phyloP scores from a whole-genome alignment of 1,284 basidiomycete species.

The Austroboletus niveus region DNA sequence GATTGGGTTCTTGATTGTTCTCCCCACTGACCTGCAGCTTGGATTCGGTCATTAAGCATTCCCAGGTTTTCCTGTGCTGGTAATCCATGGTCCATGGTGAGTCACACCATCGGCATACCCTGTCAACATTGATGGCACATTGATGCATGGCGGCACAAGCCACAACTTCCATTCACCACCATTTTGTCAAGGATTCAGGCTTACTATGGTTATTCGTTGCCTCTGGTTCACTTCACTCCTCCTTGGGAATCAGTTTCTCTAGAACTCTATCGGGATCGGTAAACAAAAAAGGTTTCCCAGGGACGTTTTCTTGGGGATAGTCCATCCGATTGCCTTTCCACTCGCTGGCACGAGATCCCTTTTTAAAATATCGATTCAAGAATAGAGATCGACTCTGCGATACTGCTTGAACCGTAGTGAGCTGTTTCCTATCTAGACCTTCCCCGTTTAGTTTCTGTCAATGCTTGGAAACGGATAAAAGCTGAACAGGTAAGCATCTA shows the following conservation, averaged over 20 bases:
- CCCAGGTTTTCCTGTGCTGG: conserved; percentile 5
- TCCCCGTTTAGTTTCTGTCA: conserved; percentile 10
- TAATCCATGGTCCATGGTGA: background rate
- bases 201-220: conserved; percentile 16
- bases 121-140: too few relatives aligned
- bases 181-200: background rate
- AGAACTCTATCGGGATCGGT: conserved; percentile 10
- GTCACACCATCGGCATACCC: too few relatives aligned
- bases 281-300: background rate
- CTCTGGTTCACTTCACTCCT: conserved; percentile 4
- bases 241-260: background rate
- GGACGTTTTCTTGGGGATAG: conserved; percentile 3
- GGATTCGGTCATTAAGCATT: background rate
- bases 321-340: background rate
- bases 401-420: conserved; percentile 3
- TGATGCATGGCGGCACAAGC: too few relatives aligned
- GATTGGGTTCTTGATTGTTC: background rate
- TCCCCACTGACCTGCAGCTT: too few relatives aligned
- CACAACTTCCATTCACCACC: background rate
- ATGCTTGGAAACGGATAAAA: conserved; percentile 22
- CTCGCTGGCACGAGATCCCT: conserved; percentile 2
- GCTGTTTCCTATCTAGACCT: conserved; percentile 16
- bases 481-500: background rate
- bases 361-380: background rate
- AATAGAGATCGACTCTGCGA: conserved; percentile 15